Evolutionary conservation across 495 filamentous ascomycete genomes (phyloP).

Genomic region (Immersiella caudata): DNA sequence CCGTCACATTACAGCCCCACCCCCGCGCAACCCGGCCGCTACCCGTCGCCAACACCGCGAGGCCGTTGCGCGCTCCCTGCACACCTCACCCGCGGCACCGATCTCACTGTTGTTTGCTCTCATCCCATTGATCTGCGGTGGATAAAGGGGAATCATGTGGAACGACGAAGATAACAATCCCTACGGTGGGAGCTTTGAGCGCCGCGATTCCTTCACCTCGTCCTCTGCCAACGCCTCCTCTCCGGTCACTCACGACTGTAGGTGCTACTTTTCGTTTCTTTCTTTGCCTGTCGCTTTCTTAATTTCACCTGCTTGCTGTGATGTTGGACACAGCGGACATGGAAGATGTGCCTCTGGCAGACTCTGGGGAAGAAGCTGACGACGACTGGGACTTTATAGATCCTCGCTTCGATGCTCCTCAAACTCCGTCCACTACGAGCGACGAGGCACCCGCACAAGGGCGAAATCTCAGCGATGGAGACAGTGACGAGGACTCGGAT

Average conservation of each 20-base stretch:
- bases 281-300: neutral
- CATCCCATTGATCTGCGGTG: neutral
- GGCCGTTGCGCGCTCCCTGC: conserved; percentile 6
- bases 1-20: conserved; percentile 2
- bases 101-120: neutral
- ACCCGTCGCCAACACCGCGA: conserved; percentile 1
- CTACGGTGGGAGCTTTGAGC: conserved; percentile 83
- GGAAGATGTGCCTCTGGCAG: conserved; percentile 26
- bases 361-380: conserved; percentile 25
- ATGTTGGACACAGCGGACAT: conserved; percentile 42
- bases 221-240: conserved; percentile 68
- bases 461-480: conserved; percentile 33
- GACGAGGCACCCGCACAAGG: conserved; percentile 42
- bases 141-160: conserved; percentile 56
- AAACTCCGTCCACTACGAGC: conserved; percentile 49
- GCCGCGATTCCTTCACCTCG: conserved; percentile 75
- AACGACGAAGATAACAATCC: conserved; percentile 95
- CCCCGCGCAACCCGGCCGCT: conserved; percentile 5
- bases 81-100: neutral
- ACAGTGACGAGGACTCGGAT: conserved; percentile 57
- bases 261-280: conserved; percentile 27
- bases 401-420: conserved; percentile 43
- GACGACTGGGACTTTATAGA: conserved; percentile 51
- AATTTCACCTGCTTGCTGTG: conserved; percentile 14
- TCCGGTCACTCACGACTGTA: conserved; percentile 56